A percentile compares a stretch with the other conserved stretches of the same genome.
These are phyloP conservation scores for Phytophthora podocarpi DNA, from an alignment of 352 stramenopile genomes.

Conservation along the genomic window DNA sequence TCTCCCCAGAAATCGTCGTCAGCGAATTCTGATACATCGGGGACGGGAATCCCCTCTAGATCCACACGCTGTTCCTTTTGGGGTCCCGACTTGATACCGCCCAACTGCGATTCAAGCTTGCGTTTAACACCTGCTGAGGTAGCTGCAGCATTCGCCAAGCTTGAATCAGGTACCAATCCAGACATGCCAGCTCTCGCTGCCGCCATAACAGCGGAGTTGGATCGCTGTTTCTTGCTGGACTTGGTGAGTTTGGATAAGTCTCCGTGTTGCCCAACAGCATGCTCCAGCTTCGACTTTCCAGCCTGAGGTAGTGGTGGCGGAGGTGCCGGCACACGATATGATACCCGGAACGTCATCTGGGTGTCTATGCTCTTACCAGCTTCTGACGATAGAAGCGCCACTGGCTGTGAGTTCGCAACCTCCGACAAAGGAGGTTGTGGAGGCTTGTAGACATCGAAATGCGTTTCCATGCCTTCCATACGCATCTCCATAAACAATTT, in stretches of 20 bases:
- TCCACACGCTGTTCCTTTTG: slow-evolving; percentile 77
- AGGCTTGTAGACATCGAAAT: slow-evolving; percentile 62
- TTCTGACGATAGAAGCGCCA: slow-evolving; percentile 31
- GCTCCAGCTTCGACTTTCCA: slow-evolving; percentile 36
- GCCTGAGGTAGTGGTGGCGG: slow-evolving; percentile 35
- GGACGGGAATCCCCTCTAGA: slow-evolving; percentile 76
- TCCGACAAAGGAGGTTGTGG: slow-evolving; percentile 35
- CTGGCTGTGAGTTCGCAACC: background rate
- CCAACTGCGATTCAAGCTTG: slow-evolving; percentile 64
- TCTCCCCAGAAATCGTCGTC: slow-evolving; percentile 91
- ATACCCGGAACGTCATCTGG: slow-evolving; percentile 65
- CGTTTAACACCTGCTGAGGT: slow-evolving; percentile 53
- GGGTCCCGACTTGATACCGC: slow-evolving; percentile 29
- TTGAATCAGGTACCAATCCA: slow-evolving; percentile 14
- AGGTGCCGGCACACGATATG: slow-evolving; percentile 68
- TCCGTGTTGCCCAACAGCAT: slow-evolving; percentile 28
- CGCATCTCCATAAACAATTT: slow-evolving; percentile 56
- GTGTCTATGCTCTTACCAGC: slow-evolving; percentile 25
- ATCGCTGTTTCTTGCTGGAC: slow-evolving; percentile 63
- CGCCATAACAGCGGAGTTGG: slow-evolving; percentile 17
- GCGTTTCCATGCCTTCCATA: slow-evolving; percentile 57
- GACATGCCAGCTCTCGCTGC: slow-evolving; percentile 9
- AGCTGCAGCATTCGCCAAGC: slow-evolving; percentile 6
- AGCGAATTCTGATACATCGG: slow-evolving; percentile 73
- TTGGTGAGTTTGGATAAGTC: slow-evolving; percentile 49